Evolutionary conservation across 176 grass and related monocot genomes (phyloP), one percentile per base, ranked within the genome.

Genomic region (Ampelocalamus luodianensis): DNA sequence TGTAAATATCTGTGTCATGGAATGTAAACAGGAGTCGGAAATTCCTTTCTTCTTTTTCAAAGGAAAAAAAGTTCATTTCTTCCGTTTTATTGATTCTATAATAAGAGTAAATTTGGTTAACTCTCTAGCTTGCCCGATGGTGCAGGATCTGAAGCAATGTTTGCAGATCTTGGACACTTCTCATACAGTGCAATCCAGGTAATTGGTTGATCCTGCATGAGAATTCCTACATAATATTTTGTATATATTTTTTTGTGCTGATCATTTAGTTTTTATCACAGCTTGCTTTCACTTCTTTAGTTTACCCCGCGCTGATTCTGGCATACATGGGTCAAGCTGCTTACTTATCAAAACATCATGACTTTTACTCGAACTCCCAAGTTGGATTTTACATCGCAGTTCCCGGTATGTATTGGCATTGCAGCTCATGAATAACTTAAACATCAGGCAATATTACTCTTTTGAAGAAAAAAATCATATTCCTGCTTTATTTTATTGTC

Each of bases 321-420:
- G 96, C 91, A 70, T 99, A 99, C 86, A 99, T 99, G 96, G 96
- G 96, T 37, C 96, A 99, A 89, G 96, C 96, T 73, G 93, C 96
- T 71, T 96, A 96, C 72, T 94, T 99, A n/a, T 99, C 96, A 56
- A 91, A 53, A 38, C 91, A 99, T 82, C 96, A 99, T 79, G 89
- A 90, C 61, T 88, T 90, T 20, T 86, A 96, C 38, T 87, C 96
- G 8, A 87, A 79, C 40, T 96, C 92, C 65, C 88, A 99, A 76
- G 91, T 99, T 71, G 96, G 96, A 59, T 99, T 99, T 91, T 99
- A 96, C 82, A 92, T 93, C 0, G 94, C 96, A 74, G 96, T 99
- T 91, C 96, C 96, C 86, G 96, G 96, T 96, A 84, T 37, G 40
- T 68, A 10, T 45, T 82, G 3, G 9, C 34, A 63, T 68, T 54